Conservation (phyloP, 176 grass and related monocot genomes). For the Eleusine coracana region DNA sequence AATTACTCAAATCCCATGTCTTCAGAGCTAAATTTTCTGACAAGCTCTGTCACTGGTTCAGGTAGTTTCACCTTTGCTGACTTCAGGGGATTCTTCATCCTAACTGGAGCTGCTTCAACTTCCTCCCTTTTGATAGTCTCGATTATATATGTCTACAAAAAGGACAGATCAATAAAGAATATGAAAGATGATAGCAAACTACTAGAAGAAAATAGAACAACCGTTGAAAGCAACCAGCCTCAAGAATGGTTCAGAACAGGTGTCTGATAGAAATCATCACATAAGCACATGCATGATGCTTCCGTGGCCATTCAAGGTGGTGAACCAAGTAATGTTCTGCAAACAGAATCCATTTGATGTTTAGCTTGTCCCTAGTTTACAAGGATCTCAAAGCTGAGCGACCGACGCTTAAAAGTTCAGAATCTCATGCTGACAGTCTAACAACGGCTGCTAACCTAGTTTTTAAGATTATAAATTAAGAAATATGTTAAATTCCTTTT, state of each 20-base stretch:
- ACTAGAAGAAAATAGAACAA: constrained; percentile 2
- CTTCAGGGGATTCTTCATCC: no score
- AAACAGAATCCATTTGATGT: constrained; percentile 2
- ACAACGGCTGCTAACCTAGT: no score
- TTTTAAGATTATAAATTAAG: no score
- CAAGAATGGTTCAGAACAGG: constrained; percentile 26
- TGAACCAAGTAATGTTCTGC: background rate
- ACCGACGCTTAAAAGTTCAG: background rate
- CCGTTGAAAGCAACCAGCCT: constrained; percentile 8
- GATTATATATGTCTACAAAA: background rate
- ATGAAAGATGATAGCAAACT: background rate
- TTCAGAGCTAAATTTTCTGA: no score
- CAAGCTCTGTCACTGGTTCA: constrained; percentile 17
- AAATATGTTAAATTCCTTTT: no score
- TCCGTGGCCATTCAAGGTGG: background rate
- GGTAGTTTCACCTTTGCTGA: background rate
- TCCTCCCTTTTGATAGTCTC: constrained; percentile 15
- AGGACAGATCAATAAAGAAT: background rate
- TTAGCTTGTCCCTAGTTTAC: background rate
- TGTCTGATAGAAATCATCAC: constrained; percentile 1
- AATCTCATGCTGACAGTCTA: no score
- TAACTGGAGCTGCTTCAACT: background rate
- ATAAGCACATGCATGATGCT: constrained; percentile 7
- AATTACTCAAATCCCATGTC: no score
- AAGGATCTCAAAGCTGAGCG: background rate